Evolutionary conservation across 2,329 filamentous ascomycete species (phyloP), one percentile per base, ranked within the genome.

Genomic region (Sporothrix phasma): DNA sequence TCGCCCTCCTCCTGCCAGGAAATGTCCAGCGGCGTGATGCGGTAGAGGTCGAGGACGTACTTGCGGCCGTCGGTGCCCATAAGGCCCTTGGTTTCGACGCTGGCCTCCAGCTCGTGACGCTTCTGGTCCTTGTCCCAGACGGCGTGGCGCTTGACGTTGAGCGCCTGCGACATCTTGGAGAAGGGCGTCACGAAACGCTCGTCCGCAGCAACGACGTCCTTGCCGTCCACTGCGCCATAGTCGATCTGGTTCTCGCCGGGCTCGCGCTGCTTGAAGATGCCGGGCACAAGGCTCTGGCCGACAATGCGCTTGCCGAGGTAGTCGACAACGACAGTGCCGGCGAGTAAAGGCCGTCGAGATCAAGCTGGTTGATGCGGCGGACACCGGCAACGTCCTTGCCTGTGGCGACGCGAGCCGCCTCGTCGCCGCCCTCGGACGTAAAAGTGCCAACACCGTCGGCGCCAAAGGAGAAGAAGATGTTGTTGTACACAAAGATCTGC

Each of bases 401-500:
- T 5, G 95, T 96, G 29, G 95, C 94, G 64, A 97, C 91, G 65
- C 93, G 86, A 15, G 94, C 94, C 68, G 94, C 94, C 77, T 99
- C 94, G 69, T 99, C 93, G 22, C 94, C 94, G 69, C 94, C 94
- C 77, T 99, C 94, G 3, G 89, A 92, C 11, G 92, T 92, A 75
- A 99, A 99, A 17, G 94, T 99, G 49, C 94, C 93, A 53, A 97
- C 94, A 61, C 94, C 95, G 74, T 99, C 94, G 51, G 94, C 93
- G 67, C 94, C 94, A 70, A 97, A 97, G 0, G 94, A 97, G 80
- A 96, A 99, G 80, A 99, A 99, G 69, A 99, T 92, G 77, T 99
- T 99, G 81, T 97, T 97, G 80, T 97, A 97, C 26, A 99, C 93
- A 72, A 96, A 99, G 69, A 99, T 99, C 75, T 99, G 94, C 3